Evolutionary conservation across 2,329 filamentous ascomycete species (phyloP).

Genomic region (Colletotrichum echinochloae): DNA sequence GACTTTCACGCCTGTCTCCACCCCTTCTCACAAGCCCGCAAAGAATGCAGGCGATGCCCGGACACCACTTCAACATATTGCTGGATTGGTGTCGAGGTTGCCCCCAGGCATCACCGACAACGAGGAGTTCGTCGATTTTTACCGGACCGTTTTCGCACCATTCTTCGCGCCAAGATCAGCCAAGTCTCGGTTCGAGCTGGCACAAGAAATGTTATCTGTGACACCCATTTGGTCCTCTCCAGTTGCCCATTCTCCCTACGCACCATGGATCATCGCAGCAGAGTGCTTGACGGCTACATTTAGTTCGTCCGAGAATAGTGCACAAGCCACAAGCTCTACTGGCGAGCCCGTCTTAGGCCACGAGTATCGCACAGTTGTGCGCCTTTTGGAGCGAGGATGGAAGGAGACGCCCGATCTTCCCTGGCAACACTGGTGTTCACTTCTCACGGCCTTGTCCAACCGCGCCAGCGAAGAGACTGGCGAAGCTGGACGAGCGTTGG

Average conservation of each 20-base stretch:
- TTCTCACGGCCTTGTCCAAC: conserved; percentile 69
- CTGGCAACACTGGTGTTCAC: conserved; percentile 59
- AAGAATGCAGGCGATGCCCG: conserved; percentile 64
- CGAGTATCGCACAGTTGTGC: conserved; percentile 77
- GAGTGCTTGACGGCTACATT: conserved; percentile 44
- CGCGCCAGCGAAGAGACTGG: conserved; percentile 73
- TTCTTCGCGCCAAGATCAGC: conserved; percentile 66
- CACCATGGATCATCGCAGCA: conserved; percentile 64
- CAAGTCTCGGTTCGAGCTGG: conserved; percentile 59
- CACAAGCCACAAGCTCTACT: conserved; percentile 53
- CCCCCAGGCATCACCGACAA: conserved; percentile 62
- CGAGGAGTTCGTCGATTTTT: conserved; percentile 58
- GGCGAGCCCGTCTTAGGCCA: conserved; percentile 66
- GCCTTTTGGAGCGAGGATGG: conserved; percentile 74
- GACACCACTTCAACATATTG: conserved; percentile 74
- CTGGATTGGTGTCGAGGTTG: conserved; percentile 68
- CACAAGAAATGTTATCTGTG: conserved; percentile 63
- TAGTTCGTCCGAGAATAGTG: conserved; percentile 54
- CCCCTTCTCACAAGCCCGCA: conserved; percentile 72
- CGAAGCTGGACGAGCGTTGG: conserved; percentile 73
- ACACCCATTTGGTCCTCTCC: conserved; percentile 52
- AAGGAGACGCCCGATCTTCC: conserved; percentile 61
- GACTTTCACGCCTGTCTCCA: conserved; percentile 71
- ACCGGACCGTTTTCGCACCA: conserved; percentile 66
- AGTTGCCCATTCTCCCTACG: conserved; percentile 59